Percentiles rank a stretch among this genome's conserved stretches.
phyloP scores from a whole-genome alignment of 164 flowering plant species.

The Platanus orientalis region DNA sequence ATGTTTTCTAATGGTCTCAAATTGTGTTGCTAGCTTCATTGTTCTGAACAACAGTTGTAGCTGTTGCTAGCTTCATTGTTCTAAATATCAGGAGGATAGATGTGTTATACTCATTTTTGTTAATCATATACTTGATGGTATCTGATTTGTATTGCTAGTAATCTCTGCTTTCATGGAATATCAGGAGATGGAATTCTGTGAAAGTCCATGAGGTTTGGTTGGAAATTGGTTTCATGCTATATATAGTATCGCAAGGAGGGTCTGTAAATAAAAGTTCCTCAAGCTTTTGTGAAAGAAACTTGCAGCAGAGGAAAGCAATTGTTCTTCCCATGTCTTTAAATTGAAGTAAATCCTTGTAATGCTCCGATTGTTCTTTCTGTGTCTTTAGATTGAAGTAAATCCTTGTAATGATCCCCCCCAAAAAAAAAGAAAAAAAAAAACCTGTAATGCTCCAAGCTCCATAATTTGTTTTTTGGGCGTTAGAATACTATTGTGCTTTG shows the following conservation, averaged over 20 bases:
- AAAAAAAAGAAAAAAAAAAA: no score
- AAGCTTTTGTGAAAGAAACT: slow-evolving; percentile 13
- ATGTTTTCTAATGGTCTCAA: no score
- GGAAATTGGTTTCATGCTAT: neutral
- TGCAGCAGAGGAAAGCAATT: slow-evolving; percentile 1
- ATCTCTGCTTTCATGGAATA: neutral
- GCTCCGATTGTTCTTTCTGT: neutral
- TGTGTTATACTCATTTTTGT: neutral
- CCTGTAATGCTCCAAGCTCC: no score
- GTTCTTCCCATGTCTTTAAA: neutral
- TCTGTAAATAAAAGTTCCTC: slow-evolving; percentile 19
- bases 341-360: no score
- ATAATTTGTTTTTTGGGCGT: no score
- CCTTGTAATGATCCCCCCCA: no score
- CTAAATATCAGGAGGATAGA: no score
- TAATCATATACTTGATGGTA: neutral
- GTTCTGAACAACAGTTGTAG: no score
- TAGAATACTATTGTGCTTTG: no score
- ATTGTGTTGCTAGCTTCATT: no score
- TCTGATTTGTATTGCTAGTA: neutral
- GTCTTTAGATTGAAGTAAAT: neutral
- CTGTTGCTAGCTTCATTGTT: no score
- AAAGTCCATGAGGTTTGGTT: slow-evolving; percentile 19
- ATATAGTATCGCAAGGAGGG: neutral
- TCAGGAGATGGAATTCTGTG: slow-evolving; percentile 33